Conservation (phyloP, 2,329 filamentous ascomycete genomes). For the Kalmusia sp. region DNA sequence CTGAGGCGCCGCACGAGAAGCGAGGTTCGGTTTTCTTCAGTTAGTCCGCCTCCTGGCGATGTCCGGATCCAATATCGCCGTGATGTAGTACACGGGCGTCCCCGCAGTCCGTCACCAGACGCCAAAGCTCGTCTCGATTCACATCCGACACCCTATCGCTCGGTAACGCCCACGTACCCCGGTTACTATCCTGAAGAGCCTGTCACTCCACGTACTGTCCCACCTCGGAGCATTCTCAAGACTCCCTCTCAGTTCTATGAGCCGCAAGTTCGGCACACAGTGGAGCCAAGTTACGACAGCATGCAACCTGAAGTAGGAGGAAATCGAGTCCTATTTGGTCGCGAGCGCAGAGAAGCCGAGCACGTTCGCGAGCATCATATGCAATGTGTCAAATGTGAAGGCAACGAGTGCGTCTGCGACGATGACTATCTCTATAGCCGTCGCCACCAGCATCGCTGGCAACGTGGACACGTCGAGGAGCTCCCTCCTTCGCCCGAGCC, state of each 20-base stretch:
- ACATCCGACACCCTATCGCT: slow-evolving; percentile 32
- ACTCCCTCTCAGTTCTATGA: slow-evolving; percentile 22
- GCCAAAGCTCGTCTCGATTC: slow-evolving; percentile 31
- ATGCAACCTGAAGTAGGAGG: slow-evolving; percentile 38
- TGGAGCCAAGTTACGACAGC: slow-evolving; percentile 34
- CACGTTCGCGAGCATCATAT: neutral
- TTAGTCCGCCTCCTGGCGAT: slow-evolving; percentile 25
- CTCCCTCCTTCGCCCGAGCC: slow-evolving; percentile 16
- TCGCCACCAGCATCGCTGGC: slow-evolving; percentile 19
- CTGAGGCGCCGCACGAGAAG: slow-evolving; percentile 14
- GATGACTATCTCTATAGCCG: slow-evolving; percentile 20
- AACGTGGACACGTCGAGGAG: slow-evolving; percentile 19
- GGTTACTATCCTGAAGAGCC: slow-evolving; percentile 25
- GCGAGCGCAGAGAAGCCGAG: slow-evolving; percentile 14
- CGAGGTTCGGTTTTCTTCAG: slow-evolving; percentile 23
- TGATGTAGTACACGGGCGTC: slow-evolving; percentile 26
- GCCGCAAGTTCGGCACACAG: slow-evolving; percentile 19
- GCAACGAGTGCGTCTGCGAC: slow-evolving; percentile 12
- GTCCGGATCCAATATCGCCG: slow-evolving; percentile 16
- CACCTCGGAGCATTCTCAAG: slow-evolving; percentile 35
- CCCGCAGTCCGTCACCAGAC: slow-evolving; percentile 24
- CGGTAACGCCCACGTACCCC: slow-evolving; percentile 20
- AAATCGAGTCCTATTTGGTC: slow-evolving; percentile 37
- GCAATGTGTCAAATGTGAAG: slow-evolving; percentile 4
- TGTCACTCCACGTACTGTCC: slow-evolving; percentile 18